Base-by-base conservation (phyloP, 257 asterid genomes). In the Solanum paucissectum region DNA sequence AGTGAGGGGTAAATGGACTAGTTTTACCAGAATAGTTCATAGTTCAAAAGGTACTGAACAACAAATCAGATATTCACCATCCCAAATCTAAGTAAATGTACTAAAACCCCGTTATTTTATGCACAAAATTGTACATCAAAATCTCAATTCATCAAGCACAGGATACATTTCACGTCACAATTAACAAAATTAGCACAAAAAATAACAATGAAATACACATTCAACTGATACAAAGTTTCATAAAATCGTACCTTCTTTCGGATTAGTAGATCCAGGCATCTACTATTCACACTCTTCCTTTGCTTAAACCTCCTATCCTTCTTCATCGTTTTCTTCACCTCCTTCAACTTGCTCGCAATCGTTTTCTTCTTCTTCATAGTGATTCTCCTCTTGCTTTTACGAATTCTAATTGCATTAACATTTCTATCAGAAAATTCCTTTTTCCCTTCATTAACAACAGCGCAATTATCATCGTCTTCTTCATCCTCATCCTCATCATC, bases 81-180 rank as follows among this genome's bases (percentile, higher is more conserved):
- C 85, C 62, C 81, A 85, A 73, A 88, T 87, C 87, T 44, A 68
- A 20, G 38, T 32, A 86, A 88, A 89, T 49, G 89, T 87, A 75
- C 88, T 83, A 11, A 27, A 44, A 36, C 25, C 58, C 83, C 90
- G 68, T 88, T 91, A 94, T 93, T 94, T 93, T 91, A 93, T 93
- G 96, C 92, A 79, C 76, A 36, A 88, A 55, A 32, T 69, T 11
- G 85, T 34, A 84, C 46, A 62, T 58, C 55, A 18, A 90, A 46
- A 40, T 83, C 89, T 44, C 72, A 84, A 90, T 49, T 90, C 13
- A 85, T 49, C 87, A 66, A 82, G 72, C 72, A 73, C 6, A 9
- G 42, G 20, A 49, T 29, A 46, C 42, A 46, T 46, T 49, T 81
- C 66, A 29, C 33, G 42, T 29, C 12, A 29, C 42, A 81, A 46